Evolutionary conservation across 208 protist genomes (phyloP).

Genomic region (Crithidia sp.): DNA sequence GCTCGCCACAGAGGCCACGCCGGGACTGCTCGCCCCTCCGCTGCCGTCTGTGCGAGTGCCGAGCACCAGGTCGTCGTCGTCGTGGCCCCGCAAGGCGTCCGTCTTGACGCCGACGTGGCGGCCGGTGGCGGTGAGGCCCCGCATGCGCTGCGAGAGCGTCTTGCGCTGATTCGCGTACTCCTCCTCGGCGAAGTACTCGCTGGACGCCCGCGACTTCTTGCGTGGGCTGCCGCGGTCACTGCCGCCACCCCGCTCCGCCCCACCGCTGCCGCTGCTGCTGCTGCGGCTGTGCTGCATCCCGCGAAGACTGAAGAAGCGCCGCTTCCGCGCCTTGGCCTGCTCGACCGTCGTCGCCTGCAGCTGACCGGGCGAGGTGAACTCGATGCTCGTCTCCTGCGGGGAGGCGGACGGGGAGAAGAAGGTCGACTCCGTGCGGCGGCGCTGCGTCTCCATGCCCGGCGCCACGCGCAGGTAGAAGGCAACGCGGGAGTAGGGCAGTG

Average conservation of each 20-base stretch:
- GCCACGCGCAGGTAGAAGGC: constrained; percentile 45
- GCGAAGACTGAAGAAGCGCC: constrained; percentile 4
- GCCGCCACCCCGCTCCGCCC: background rate
- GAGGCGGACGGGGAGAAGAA: constrained; percentile 5
- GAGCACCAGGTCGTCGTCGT: constrained; percentile 21
- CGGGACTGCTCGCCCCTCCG: background rate
- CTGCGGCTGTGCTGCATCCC: constrained; percentile 16
- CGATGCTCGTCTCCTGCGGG: constrained; percentile 27
- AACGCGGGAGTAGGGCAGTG: constrained; percentile 55
- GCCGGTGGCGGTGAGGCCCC: constrained; percentile 33
- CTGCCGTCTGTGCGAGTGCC: background rate
- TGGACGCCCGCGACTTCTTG: constrained; percentile 10
- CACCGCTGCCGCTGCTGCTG: constrained; percentile 14
- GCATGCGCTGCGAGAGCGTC: constrained; percentile 35
- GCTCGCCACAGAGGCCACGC: background rate
- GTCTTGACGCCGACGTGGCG: constrained; percentile 41
- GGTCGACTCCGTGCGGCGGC: constrained; percentile 8
- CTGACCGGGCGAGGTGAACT: constrained; percentile 41
- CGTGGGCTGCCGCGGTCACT: background rate
- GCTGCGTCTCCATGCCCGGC: constrained; percentile 55
- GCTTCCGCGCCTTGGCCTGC: constrained; percentile 24
- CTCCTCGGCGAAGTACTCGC: constrained; percentile 40
- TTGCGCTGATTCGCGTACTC: constrained; percentile 30
- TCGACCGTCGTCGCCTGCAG: constrained; percentile 36
- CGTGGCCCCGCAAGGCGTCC: constrained; percentile 19